Base-by-base conservation (phyloP, 208 protist genomes). In the Vickermania ingenoplastis region DNA sequence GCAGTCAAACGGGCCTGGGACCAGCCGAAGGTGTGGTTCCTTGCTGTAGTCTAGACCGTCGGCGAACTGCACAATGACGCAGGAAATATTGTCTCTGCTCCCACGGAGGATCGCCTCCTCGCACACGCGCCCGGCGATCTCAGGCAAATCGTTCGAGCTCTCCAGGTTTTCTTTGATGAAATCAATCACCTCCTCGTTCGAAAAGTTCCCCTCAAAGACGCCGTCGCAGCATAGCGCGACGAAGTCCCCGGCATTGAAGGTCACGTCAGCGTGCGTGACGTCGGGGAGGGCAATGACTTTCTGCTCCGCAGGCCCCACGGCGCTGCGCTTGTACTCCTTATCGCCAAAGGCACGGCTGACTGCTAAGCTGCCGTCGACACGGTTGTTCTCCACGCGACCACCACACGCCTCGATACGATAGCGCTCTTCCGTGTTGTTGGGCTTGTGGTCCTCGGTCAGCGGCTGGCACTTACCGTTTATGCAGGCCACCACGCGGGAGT, bases 361-460 rank as follows among this genome's bases (percentile, higher is more conserved):
- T 52, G 93, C 95, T 29, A 98, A 78, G 61, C 77, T 92, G 48
- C 94, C 93, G 61, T 96, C 89, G 3, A 98, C 94, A 59, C 95
- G 88, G 56, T 94, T 93, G 67, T 87, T 84, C 61, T 92, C 78
- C 30, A 98, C 94, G 59, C 81, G 86, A 28, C 95, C 95, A 36
- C 91, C 89, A 65, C 82, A 91, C 17, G 77, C 75, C 61, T 89
- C 81, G 60, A 98, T 97, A 24, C 95, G 88, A 27, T 71, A 29
- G 5, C 73, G 65, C 73, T 97, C 91, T 7, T 72, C 83, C 11
- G 80, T 69, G 61, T 95, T 95, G 65, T 79, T 94, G 4, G 94
- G 94, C 76, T 97, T 97, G 81, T 98, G 95, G 59, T 98, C 94
- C 52, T 95, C 81, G 26, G 89, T 95, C 65, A 98, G 67, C n/a